Evolutionary conservation across 2,329 filamentous ascomycete genomes (phyloP), one percentile per base, ranked within the genome.

Genomic region (Hymenoscyphus infarciens): DNA sequence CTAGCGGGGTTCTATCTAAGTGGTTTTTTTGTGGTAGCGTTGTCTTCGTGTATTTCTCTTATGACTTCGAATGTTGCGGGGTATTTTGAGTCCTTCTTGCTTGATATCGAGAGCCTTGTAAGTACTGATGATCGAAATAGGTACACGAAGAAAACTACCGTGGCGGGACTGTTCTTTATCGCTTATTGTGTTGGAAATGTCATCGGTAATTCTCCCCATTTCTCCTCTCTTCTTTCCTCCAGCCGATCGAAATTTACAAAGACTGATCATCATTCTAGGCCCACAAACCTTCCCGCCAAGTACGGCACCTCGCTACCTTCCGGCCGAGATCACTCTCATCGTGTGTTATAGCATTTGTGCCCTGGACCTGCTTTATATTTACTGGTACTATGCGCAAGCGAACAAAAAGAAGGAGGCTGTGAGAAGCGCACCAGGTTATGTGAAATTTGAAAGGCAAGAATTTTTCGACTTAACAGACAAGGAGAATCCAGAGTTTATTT

Each of bases 381-480:
- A 52, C 45, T 52, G 45, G 45, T 52, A 52, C 22, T 52, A 52
- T 25, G 45, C 45, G 16, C 45, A 52, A 52, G 56, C 66, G 60
- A 74, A 73, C 39, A 68, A 66, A 64, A 71, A 65, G 56, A 73
- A 70, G 22, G 67, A 57, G 25, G 60, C 25, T 4, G 59, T 63
- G 5, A 66, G 71, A 64, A 66, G 61, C 13, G 38, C 56, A 39
- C 67, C 67, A 2, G 70, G 70, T 11, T 72, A 72, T 31, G 61
- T 38, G 49, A 72, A 66, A 61, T 49, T 71, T 52, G 70, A 70
- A 7, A 68, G 68, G 57, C 71, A 73, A 31, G 72, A 72, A 59
- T 74, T 73, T 57, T 63, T 71, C n/a, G 71, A 73, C 61, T 63
- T 73, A 61, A 74, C 72, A n/a, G 72, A 74, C 54, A 66, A 53